Base-by-base conservation (phyloP, 140 eudicot species). In the Senecio squalidus region DNA sequence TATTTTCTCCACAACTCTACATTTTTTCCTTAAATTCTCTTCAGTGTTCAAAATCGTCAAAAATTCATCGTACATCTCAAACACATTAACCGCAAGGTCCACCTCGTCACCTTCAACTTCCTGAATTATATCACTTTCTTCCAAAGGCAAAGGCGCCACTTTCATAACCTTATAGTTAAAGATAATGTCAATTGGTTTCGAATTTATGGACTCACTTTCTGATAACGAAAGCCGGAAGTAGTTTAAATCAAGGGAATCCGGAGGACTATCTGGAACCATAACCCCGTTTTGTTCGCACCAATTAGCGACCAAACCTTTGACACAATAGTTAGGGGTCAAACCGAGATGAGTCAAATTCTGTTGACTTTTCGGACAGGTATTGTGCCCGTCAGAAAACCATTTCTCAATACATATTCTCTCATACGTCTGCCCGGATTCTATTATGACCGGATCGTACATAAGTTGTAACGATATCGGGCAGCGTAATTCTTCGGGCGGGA, bases 381-480 rank as follows among this genome's bases (percentile, higher is more conserved):
- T 80, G 74, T 92, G 96, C 74, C 96, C 98, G 8, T 92, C 98
- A 55, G 76, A 58, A 59, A 92, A 87, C 98, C 98, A 92, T 68
- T 92, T 92, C 73, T 92, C 98, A 2, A 92, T 92, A 71, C 98
- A 92, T 60, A 88, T 66, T 58, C 92, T 75, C 76, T 92, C 98
- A 22, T 92, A 88, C 21, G 98, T 87, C 72, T 92, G 98, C 52
- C 98, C 98, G 8, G 98, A 92, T 4, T 96, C 86, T 10, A 92
- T 80, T 25, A 92, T 92, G 11, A 92, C 98, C 4, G 98, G 98
- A 34, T 92, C 96, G 38, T 81, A 84, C 98, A 92, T 92, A 62
- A 92, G 95, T 67, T 92, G 98, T 64, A 92, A 82, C 5, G 98
- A 92, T 20, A 92, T 92, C 3, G 98, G 98, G 72, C 98, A 92